These are phyloP conservation scores for Leishmania tarentolae DNA, from an alignment of 208 protist genomes.

Conservation along the genomic window DNA sequence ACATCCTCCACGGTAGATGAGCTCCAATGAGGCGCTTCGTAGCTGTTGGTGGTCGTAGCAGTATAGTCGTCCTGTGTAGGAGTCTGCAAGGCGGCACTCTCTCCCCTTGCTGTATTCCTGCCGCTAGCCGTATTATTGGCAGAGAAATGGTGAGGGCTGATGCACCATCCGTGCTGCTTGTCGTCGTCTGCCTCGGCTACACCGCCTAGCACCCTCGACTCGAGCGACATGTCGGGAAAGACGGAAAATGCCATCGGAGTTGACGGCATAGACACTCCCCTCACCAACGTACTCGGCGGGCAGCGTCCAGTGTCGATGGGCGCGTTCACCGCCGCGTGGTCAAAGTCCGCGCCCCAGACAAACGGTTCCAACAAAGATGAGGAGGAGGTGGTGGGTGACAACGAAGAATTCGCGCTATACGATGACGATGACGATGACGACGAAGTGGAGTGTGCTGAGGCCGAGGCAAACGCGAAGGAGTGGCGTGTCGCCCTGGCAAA, in stretches of 20 bases:
- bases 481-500: background rate
- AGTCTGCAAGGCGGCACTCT: background rate
- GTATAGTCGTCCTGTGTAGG: background rate
- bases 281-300: background rate
- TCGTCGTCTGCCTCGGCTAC: background rate
- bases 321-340: background rate
- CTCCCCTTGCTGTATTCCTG: background rate
- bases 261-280: slow-evolving; percentile 7
- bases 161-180: background rate
- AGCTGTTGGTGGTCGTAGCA: background rate
- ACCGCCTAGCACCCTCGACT: background rate
- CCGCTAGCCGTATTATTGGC: background rate
- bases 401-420: background rate
- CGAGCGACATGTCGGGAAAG: background rate
- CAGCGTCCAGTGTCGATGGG: background rate
- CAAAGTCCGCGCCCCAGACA: background rate
- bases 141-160: background rate
- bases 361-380: background rate
- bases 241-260: slow-evolving; percentile 11
- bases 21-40: background rate
- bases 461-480: background rate
- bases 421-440: background rate
- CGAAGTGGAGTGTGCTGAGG: background rate
- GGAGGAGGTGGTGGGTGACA: background rate
- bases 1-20: slow-evolving; percentile 32